Evolutionary conservation across 805 yeast species (phyloP).

Genomic region (Wickerhamomyces subpelliculosus): DNA sequence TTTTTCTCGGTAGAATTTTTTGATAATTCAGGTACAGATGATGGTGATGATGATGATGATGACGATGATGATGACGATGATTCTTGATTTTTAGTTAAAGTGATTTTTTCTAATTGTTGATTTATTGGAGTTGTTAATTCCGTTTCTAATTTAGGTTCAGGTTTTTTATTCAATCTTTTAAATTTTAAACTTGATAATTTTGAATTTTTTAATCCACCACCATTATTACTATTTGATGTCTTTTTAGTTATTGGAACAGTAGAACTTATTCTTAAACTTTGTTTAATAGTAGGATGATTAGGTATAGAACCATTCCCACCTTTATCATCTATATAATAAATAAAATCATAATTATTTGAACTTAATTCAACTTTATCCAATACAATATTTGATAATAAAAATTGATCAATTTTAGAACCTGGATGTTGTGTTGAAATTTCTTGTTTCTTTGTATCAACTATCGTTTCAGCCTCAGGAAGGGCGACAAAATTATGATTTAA

Average conservation of each 20-base stretch:
- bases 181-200: slow-evolving; percentile 21
- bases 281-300: slow-evolving; percentile 17
- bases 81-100: not conserved
- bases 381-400: slow-evolving; percentile 20
- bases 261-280: slow-evolving; percentile 8
- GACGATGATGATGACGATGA: slow-evolving; percentile 15
- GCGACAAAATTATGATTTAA: slow-evolving; percentile 20
- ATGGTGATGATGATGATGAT: slow-evolving; percentile 9
- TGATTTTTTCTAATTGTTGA: not conserved
- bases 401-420: slow-evolving; percentile 16
- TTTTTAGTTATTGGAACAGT: slow-evolving; percentile 4
- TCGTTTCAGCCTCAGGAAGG: slow-evolving; percentile 15
- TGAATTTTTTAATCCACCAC: slow-evolving; percentile 16
- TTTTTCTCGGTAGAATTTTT: slow-evolving; percentile 14
- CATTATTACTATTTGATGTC: not conserved
- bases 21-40: too few relatives aligned
- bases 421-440: slow-evolving; percentile 9
- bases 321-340: slow-evolving; percentile 17
- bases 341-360: slow-evolving; percentile 16
- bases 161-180: slow-evolving; percentile 14
- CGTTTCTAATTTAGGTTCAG: not conserved
- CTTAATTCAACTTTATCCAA: slow-evolving; percentile 14
- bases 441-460: slow-evolving; percentile 12
- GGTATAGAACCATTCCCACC: slow-evolving; percentile 18
- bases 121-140: slow-evolving; percentile 1